phyloP scores from a whole-genome alignment of 345 rosid genomes.

The Limnanthes douglasii region DNA sequence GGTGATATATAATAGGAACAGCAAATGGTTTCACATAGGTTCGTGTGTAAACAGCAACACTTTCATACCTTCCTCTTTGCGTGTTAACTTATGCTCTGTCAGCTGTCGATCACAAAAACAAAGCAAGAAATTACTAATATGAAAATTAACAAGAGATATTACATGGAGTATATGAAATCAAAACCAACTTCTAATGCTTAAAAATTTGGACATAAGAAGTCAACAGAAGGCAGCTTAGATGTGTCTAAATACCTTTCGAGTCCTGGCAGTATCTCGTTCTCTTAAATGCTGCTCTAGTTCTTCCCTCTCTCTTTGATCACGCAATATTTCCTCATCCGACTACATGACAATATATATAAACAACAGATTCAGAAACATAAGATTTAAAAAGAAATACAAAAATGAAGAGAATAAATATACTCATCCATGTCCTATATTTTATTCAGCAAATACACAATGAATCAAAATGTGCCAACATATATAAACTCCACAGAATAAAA shows the following conservation, averaged over 20 bases:
- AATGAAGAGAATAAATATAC: background rate
- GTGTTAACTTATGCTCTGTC: conserved; percentile 62
- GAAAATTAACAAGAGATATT: conserved; percentile 4
- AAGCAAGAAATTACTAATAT: conserved; percentile 11
- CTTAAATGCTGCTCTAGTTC: conserved; percentile 65
- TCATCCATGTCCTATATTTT: too few species aligned
- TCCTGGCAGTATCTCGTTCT: conserved; percentile 77
- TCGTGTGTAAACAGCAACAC: conserved; percentile 8
- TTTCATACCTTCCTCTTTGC: conserved; percentile 72
- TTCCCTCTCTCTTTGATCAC: conserved; percentile 85
- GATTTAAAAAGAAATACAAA: background rate
- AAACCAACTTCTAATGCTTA: background rate
- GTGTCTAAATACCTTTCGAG: conserved; percentile 43
- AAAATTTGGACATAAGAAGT: background rate
- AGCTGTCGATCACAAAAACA: conserved; percentile 28
- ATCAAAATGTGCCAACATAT: too few species aligned
- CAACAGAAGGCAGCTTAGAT: background rate
- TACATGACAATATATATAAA: conserved; percentile 13
- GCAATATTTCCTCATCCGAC: conserved; percentile 92
- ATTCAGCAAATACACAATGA: too few species aligned
- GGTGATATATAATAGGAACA: background rate
- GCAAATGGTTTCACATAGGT: background rate
- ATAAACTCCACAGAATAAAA: too few species aligned
- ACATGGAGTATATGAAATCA: background rate
- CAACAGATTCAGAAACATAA: conserved; percentile 1